Evolutionary conservation across 1,284 basidiomycete genomes (phyloP).

Genomic region (Macrocystidia cucumis): DNA sequence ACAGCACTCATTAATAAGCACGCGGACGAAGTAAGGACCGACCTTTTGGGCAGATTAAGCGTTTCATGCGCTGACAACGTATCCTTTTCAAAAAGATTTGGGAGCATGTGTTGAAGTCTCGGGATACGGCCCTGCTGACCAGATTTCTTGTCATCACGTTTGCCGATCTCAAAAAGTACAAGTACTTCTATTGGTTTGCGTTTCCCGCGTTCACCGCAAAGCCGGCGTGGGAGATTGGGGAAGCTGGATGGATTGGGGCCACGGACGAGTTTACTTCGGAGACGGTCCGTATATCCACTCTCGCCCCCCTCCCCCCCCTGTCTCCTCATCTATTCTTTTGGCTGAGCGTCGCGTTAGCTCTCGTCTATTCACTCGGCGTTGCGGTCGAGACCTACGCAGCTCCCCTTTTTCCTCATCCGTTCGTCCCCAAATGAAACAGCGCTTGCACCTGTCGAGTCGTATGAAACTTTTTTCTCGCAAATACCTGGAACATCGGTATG

Average conservation of each 20-base stretch:
- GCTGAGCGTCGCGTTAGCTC: conserved; percentile 40
- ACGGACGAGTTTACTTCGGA: conserved; percentile 25
- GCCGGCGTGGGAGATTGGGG: conserved; percentile 78
- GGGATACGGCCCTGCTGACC: conserved; percentile 51
- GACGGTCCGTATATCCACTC: conserved; percentile 25
- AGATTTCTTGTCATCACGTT: conserved; percentile 88
- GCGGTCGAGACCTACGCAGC: conserved; percentile 22
- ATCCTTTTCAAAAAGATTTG: too few species aligned
- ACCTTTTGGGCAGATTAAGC: too few species aligned
- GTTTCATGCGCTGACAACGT: too few species aligned
- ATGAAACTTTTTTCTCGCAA: conserved; percentile 29
- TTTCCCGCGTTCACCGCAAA: conserved; percentile 89
- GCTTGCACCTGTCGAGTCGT: conserved; percentile 49
- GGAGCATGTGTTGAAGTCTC: conserved; percentile 44
- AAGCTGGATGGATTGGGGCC: conserved; percentile 45
- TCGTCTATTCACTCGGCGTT: conserved; percentile 42
- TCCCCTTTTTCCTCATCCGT: conserved; percentile 57
- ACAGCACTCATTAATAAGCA: conserved; percentile 71
- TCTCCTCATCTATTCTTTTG: too few species aligned
- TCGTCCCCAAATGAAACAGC: conserved; percentile 21
- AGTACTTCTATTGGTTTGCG: conserved; percentile 97
- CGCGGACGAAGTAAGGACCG: conserved; percentile 46
- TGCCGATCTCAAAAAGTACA: conserved; percentile 97
- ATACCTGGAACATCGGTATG: conserved; percentile 16
- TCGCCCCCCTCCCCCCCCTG: too few species aligned